Evolutionary conservation across 2,329 filamentous ascomycete genomes (phyloP).

Genomic region (Penicillium frequentans): DNA sequence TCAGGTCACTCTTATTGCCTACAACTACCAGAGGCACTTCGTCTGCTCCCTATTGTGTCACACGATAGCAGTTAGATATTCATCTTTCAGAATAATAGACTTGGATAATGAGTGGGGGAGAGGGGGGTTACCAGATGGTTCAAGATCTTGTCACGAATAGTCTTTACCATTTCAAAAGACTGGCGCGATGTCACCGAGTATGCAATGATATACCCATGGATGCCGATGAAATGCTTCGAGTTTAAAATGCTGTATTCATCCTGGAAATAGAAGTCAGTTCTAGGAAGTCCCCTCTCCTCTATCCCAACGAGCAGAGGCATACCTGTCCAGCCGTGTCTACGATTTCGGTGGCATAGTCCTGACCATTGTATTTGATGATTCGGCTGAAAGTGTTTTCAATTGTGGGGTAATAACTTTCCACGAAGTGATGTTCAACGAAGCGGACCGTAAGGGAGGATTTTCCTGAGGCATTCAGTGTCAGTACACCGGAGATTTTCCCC

Average conservation of each 20-base stretch:
- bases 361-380: conserved; percentile 85
- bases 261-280: conserved; percentile 44
- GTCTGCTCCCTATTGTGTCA: conserved; percentile 71
- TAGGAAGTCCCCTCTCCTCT: background rate
- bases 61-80: background rate
- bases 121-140: conserved; percentile 75
- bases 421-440: conserved; percentile 96
- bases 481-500: background rate
- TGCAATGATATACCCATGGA: conserved; percentile 97
- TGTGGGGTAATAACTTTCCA: conserved; percentile 98
- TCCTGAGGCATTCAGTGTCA: conserved; percentile 47
- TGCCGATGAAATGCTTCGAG: conserved; percentile 98
- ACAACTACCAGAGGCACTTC: conserved; percentile 92
- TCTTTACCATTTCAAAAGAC: conserved; percentile 95
- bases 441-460: conserved; percentile 97
- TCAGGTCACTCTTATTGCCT: conserved; percentile 94
- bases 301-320: conserved; percentile 30
- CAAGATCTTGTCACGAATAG: conserved; percentile 95
- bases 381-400: conserved; percentile 99
- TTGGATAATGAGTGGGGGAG: background rate
- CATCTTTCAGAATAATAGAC: background rate
- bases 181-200: conserved; percentile 95
- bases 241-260: conserved; percentile 99
- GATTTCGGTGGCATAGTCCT: conserved; percentile 94
- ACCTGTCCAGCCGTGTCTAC: conserved; percentile 97